Conservation (phyloP, 306 rosid genomes). For the Amphicarpaea edgeworthii region DNA sequence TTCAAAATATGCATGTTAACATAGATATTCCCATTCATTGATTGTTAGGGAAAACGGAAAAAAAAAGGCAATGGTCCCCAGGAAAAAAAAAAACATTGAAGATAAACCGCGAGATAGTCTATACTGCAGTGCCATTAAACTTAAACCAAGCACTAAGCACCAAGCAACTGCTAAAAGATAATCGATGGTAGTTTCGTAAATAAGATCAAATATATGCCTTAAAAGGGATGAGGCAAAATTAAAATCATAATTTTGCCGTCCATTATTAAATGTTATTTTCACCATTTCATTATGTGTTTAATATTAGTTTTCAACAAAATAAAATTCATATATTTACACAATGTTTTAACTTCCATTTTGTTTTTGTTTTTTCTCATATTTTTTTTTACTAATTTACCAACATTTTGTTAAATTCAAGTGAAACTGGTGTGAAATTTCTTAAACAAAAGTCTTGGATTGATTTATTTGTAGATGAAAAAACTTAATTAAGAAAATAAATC, state of each 20-base stretch:
- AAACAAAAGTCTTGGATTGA: background rate
- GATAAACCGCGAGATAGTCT: background rate
- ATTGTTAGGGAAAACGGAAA: background rate
- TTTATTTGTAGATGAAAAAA: background rate
- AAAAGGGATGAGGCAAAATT: conserved; percentile 38
- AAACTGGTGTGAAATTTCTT: background rate
- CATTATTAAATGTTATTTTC: background rate
- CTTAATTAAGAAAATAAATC: background rate
- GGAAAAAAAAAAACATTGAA: background rate
- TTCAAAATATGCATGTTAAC: too few relatives aligned
- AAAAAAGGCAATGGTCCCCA: background rate
- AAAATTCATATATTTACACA: background rate
- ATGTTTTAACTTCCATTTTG: background rate
- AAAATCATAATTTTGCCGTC: conserved; percentile 26
- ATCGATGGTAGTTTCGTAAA: conserved; percentile 51
- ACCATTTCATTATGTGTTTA: conserved; percentile 11
- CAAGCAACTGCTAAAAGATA: too few relatives aligned
- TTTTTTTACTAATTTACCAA: too few relatives aligned
- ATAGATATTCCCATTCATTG: background rate
- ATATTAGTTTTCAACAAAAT: conserved; percentile 30
- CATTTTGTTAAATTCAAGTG: too few relatives aligned
- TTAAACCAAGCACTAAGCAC: background rate
- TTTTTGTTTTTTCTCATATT: background rate
- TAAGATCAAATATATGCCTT: conserved; percentile 23
- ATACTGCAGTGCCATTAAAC: background rate